Base-by-base conservation (phyloP, 2,329 filamentous ascomycete genomes). In the Paracoccidioides lutzii region DNA sequence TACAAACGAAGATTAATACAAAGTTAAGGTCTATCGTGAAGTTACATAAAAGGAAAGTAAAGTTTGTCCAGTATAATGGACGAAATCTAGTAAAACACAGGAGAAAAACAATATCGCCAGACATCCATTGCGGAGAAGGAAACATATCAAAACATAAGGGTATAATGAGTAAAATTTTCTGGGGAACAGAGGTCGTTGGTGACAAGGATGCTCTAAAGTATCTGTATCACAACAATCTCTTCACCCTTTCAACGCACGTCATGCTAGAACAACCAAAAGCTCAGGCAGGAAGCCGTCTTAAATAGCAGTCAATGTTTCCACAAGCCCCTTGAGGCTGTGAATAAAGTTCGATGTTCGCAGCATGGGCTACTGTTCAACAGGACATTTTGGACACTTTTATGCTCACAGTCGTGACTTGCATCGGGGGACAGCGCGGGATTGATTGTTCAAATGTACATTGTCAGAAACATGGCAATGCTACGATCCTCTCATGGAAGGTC, bases 361-460 rank as follows among this genome's bases (percentile, higher is more conserved):
- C 32, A 42, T 53, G 35, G 49, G 33, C 30, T 22, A 45, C 33
- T 37, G 35, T 32, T 38, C 42, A 14, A 55, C 45, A 28, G n/a
- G 2, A n/a, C 58, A 59, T 10, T 33, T 37, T 5, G 28, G 10
- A 30, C 58, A 60, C 48, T 38, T 58, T 4, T 32, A 53, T 62
- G 61, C 32, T 35, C 12, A 52, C 61, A 62, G 30, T 46, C 15
- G 14, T 50, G 43, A 40, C 60, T 61, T 44, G n/a, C 51, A 9
- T 55, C 56, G 6, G 55, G 41, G 42, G 40, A 32, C 30, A 62
- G 43, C 2, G 15, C 52, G 2, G 59, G 60, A 41, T 60, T 64
- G 60, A 41, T 60, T 64, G 57, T 62, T 60, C 51, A 59, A 41
- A 51, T 60, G 56, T 4, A 33, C 4, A 15, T 57, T 51, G 9